phyloP scores from a whole-genome alignment of 345 rosid genomes.

The Ailanthus altissimus region DNA sequence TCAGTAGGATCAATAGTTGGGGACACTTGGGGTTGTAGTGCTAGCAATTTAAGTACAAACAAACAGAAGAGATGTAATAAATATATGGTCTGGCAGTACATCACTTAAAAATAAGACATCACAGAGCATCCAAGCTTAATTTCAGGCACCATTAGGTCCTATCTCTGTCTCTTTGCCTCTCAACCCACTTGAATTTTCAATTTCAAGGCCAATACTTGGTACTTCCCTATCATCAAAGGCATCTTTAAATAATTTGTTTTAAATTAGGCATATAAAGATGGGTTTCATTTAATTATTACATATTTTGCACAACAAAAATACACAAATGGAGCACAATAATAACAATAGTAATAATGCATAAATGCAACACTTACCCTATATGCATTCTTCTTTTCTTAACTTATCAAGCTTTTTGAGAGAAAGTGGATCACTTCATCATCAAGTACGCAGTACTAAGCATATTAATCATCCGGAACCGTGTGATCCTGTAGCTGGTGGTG shows the following conservation, averaged over 20 bases:
- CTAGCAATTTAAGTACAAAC: slow-evolving; percentile 7
- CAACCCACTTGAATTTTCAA: slow-evolving; percentile 9
- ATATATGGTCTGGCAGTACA: neutral
- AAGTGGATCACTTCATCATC: slow-evolving; percentile 9
- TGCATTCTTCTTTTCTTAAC: too few species aligned
- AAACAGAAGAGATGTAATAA: slow-evolving; percentile 10
- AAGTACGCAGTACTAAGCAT: neutral
- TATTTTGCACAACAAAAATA: neutral
- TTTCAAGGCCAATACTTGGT: neutral
- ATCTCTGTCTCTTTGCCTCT: slow-evolving; percentile 11
- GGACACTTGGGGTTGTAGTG: neutral
- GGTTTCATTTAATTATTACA: neutral
- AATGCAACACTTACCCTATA: too few species aligned
- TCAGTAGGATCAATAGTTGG: too few species aligned
- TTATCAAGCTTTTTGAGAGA: too few species aligned
- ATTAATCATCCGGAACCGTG: slow-evolving; percentile 12
- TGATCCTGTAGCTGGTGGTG: slow-evolving; percentile 23
- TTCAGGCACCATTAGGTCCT: slow-evolving; percentile 17
- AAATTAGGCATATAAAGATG: neutral
- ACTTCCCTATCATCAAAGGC: neutral
- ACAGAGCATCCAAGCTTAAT: slow-evolving; percentile 11
- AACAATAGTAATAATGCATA: neutral
- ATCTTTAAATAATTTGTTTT: neutral
- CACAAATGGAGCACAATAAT: neutral
- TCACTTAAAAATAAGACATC: neutral